phyloP scores from a whole-genome alignment of 2,329 filamentous ascomycete species.

The Capronia epimyces region DNA sequence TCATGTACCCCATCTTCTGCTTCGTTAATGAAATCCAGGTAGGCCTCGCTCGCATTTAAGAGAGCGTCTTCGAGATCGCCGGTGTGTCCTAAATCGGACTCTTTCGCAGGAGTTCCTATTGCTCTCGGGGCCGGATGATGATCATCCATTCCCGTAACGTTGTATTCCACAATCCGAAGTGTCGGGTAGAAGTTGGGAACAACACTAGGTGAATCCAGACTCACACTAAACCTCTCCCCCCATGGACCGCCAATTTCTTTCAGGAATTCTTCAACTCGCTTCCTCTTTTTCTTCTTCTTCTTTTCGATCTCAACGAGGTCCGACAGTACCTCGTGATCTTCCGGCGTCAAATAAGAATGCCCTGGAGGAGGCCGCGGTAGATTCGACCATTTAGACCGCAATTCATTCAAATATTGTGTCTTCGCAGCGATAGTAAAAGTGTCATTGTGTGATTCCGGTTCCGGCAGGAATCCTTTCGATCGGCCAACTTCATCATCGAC shows the following conservation, averaged over 20 bases:
- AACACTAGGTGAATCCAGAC: slow-evolving; percentile 76
- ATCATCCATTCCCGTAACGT: slow-evolving; percentile 70
- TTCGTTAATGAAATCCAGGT: slow-evolving; percentile 8
- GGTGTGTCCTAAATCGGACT: neutral
- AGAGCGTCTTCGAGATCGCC: slow-evolving; percentile 1
- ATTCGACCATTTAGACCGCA: slow-evolving; percentile 71
- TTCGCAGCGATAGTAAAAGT: slow-evolving; percentile 61
- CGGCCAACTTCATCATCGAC: slow-evolving; percentile 42
- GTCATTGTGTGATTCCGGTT: slow-evolving; percentile 31
- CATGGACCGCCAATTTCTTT: slow-evolving; percentile 71
- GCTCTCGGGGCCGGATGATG: slow-evolving; percentile 21
- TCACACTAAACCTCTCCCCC: slow-evolving; percentile 78
- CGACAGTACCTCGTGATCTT: neutral
- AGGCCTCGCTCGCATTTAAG: slow-evolving; percentile 4
- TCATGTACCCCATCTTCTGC: slow-evolving; percentile 42
- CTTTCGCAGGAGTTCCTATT: slow-evolving; percentile 16
- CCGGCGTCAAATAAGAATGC: slow-evolving; percentile 18
- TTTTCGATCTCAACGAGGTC: slow-evolving; percentile 8
- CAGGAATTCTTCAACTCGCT: slow-evolving; percentile 51
- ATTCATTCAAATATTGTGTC: slow-evolving; percentile 71
- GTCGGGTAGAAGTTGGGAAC: slow-evolving; percentile 92
- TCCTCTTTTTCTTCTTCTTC: slow-evolving; percentile 36
- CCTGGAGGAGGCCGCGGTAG: slow-evolving; percentile 55
- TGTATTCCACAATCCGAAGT: slow-evolving; percentile 88
- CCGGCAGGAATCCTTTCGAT: slow-evolving; percentile 10